phyloP scores from a whole-genome alignment of 768 basidiomycete species.

The Gautieria morchelliformis region DNA sequence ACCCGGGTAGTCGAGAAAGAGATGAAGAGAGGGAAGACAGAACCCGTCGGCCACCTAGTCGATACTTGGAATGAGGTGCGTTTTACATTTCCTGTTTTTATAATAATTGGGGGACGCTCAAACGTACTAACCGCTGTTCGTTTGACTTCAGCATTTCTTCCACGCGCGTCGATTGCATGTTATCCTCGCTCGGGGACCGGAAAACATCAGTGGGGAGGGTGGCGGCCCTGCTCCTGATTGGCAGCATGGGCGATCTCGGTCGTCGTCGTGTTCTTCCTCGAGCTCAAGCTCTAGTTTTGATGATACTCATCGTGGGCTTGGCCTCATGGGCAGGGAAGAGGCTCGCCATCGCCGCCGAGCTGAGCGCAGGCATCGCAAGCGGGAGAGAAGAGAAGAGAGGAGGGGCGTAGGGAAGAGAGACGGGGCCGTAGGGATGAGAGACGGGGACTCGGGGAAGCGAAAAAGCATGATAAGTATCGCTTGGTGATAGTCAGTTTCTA shows the following conservation, averaged over 20 bases:
- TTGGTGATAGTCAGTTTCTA: background rate
- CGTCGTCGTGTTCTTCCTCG: background rate
- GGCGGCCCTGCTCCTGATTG: constrained; percentile 6
- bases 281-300: background rate
- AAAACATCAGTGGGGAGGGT: constrained; percentile 1
- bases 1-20: constrained; percentile 11
- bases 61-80: constrained; percentile 44
- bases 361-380: background rate
- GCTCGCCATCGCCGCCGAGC: background rate
- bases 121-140: too few species aligned
- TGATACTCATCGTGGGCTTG: background rate
- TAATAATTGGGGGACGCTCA: too few species aligned
- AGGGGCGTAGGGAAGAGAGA: background rate
- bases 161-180: constrained; percentile 35
- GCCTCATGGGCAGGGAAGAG: background rate
- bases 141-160: constrained; percentile 47
- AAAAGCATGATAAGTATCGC: background rate
- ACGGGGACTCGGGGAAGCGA: background rate
- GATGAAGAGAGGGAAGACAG: constrained; percentile 29
- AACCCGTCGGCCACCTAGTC: constrained; percentile 31
- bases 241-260: background rate
- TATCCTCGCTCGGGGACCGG: constrained; percentile 26
- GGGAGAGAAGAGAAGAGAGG: background rate
- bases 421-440: background rate
- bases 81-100: too few species aligned